A percentile compares a stretch with the other conserved stretches of the same genome.
Evolutionary conservation across 345 rosid species (phyloP).

Genomic region (Physaria fendleri): DNA sequence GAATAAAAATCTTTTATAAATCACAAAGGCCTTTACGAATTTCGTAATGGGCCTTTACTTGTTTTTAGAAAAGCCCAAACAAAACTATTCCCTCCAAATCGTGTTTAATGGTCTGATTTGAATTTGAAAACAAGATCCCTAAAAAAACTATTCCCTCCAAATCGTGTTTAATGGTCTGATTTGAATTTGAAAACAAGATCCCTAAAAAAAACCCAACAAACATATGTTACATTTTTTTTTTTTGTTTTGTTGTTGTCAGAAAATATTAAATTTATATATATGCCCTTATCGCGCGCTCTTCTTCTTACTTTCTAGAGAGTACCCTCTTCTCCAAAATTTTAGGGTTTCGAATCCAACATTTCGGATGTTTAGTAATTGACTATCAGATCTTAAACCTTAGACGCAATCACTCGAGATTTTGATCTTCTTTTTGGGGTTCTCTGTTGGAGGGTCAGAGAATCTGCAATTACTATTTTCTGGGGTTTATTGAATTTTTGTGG

Average conservation of each 20-base stretch:
- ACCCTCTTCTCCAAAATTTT: neutral
- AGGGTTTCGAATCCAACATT: constrained; percentile 16
- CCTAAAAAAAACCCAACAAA: neutral
- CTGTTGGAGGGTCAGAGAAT: neutral
- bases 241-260: constrained; percentile 29
- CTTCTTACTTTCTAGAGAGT: neutral
- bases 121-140: constrained; percentile 31
- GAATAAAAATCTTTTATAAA: too few relatives aligned
- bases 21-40: neutral
- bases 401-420: neutral
- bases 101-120: constrained; percentile 3
- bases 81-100: constrained; percentile 32
- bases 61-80: neutral
- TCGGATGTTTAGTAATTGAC: neutral
- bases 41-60: neutral
- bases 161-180: constrained; percentile 2
- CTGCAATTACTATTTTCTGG: neutral
- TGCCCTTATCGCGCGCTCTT: constrained; percentile 31
- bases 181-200: constrained; percentile 27
- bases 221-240: too few relatives aligned
- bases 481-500: neutral
- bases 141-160: constrained; percentile 31
- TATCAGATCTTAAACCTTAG: constrained; percentile 13
- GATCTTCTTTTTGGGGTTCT: neutral
- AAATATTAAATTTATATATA: constrained; percentile 20